These are phyloP conservation scores for Xylaria intraflava DNA, from an alignment of 495 filamentous ascomycete species.

Conservation along the genomic window DNA sequence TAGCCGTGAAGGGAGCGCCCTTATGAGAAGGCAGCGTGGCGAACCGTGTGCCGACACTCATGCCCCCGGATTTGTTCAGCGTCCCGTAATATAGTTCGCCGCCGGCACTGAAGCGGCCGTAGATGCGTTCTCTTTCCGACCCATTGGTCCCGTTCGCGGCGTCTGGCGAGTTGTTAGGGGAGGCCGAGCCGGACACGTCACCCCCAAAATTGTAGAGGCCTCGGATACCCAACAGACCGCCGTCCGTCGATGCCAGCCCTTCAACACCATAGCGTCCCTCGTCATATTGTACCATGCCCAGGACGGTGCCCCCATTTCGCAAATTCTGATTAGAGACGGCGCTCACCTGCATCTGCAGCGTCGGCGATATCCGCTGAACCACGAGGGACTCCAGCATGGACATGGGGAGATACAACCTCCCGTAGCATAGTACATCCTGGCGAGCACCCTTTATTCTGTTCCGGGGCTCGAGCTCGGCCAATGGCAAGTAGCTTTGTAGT, in stretches of 20 bases:
- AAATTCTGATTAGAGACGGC: constrained; percentile 73
- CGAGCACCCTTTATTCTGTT: constrained; percentile 19
- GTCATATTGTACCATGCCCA: constrained; percentile 83
- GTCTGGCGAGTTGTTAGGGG: constrained; percentile 9
- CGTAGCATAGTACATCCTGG: constrained; percentile 67
- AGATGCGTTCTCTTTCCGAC: constrained; percentile 42
- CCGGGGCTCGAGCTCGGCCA: constrained; percentile 32
- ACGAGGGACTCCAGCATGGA: constrained; percentile 84
- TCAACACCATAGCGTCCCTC: constrained; percentile 83
- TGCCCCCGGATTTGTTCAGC: constrained; percentile 82
- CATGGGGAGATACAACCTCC: constrained; percentile 76
- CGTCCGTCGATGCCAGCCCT: constrained; percentile 87
- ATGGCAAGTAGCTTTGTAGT: constrained; percentile 36
- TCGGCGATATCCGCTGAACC: constrained; percentile 71
- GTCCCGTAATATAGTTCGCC: constrained; percentile 92
- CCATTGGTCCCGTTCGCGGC: constrained; percentile 16
- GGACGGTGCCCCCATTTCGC: constrained; percentile 64
- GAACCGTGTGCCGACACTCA: constrained; percentile 72
- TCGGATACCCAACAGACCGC: constrained; percentile 75
- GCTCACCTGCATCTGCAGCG: constrained; percentile 69
- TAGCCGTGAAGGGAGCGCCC: constrained; percentile 84
- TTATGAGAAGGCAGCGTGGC: constrained; percentile 83
- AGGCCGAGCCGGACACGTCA: constrained; percentile 48
- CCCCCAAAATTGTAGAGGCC: constrained; percentile 93
- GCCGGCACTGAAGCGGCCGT: constrained; percentile 69